Evolutionary conservation across 805 yeast genomes (phyloP).

Genomic region (Starmera pachycereana): DNA sequence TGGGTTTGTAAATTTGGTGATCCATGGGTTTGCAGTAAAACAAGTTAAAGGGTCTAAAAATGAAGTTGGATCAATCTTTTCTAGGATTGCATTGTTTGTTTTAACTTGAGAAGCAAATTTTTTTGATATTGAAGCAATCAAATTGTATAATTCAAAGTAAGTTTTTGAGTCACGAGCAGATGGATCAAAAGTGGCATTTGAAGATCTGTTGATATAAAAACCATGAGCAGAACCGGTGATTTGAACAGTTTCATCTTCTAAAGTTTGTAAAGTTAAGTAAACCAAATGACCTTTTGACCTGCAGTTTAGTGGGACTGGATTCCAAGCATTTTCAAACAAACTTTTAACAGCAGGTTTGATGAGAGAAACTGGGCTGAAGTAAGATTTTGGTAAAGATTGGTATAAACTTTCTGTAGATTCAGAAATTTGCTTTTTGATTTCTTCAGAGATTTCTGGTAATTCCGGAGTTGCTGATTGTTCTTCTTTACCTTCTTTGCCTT

Average conservation of each 20-base stretch:
- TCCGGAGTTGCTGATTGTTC: constrained; percentile 9
- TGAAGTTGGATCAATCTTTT: constrained; percentile 38
- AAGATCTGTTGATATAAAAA: constrained; percentile 63
- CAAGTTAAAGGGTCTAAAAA: constrained; percentile 52
- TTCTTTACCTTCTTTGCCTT: constrained; percentile 8
- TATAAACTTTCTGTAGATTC: constrained; percentile 12
- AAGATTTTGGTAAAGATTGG: constrained; percentile 13
- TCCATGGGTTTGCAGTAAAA: constrained; percentile 69
- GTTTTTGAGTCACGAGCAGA: constrained; percentile 24
- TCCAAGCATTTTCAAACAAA: constrained; percentile 70
- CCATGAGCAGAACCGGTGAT: constrained; percentile 76
- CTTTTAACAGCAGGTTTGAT: constrained; percentile 39
- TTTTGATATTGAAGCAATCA: constrained; percentile 60
- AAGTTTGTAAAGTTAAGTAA: constrained; percentile 64
- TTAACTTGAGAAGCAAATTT: constrained; percentile 43
- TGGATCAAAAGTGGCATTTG: constrained; percentile 64
- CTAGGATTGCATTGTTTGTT: constrained; percentile 36
- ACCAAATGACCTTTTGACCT: constrained; percentile 68
- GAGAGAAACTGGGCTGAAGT: constrained; percentile 6
- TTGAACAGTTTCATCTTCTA: constrained; percentile 72
- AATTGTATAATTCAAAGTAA: constrained; percentile 41
- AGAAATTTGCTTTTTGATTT: constrained; percentile 11
- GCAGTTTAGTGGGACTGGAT: constrained; percentile 65
- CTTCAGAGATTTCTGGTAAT: constrained; percentile 14
- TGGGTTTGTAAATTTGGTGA: constrained; percentile 20